Conservation (phyloP, 2,329 filamentous ascomycete species). For the Pseudogymnoascus sp. region DNA sequence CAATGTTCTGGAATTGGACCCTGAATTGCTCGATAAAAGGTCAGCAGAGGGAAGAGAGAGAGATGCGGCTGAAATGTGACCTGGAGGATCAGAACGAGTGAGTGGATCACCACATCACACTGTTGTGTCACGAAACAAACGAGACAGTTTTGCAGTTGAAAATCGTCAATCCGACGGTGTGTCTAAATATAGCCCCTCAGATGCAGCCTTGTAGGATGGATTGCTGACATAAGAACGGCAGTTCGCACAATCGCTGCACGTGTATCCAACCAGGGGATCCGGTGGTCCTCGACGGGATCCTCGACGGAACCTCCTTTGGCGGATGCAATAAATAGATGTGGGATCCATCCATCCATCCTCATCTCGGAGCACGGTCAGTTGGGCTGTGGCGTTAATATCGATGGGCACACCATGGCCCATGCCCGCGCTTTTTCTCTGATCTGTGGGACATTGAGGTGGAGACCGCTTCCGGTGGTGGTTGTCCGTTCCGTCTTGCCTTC, state of each 20-base stretch:
- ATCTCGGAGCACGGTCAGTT: constrained; percentile 6
- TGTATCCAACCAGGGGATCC: constrained; percentile 8
- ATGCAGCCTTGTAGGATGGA: constrained; percentile 4
- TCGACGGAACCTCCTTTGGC: neutral
- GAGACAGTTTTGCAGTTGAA: neutral
- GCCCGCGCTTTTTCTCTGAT: constrained; percentile 6
- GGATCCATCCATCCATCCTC: constrained; percentile 9
- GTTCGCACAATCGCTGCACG: constrained; percentile 3
- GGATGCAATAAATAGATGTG: constrained; percentile 4
- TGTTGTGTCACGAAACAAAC: neutral
- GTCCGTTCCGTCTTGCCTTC: neutral
- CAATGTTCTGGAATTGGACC: neutral
- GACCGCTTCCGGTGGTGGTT: neutral
- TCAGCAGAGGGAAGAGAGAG: neutral
- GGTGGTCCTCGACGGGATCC: neutral
- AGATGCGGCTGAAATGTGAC: neutral
- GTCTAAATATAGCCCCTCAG: neutral
- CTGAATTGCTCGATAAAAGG: neutral
- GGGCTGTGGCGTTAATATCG: constrained; percentile 9
- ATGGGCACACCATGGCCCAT: constrained; percentile 1
- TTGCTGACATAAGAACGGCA: constrained; percentile 9
- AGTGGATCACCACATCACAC: constrained; percentile 3
- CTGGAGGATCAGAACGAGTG: neutral
- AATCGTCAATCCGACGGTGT: neutral
- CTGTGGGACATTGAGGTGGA: constrained; percentile 2